These are phyloP conservation scores for Pyrenula aspistea DNA, from an alignment of 495 filamentous ascomycete species.

Conservation along the genomic window DNA sequence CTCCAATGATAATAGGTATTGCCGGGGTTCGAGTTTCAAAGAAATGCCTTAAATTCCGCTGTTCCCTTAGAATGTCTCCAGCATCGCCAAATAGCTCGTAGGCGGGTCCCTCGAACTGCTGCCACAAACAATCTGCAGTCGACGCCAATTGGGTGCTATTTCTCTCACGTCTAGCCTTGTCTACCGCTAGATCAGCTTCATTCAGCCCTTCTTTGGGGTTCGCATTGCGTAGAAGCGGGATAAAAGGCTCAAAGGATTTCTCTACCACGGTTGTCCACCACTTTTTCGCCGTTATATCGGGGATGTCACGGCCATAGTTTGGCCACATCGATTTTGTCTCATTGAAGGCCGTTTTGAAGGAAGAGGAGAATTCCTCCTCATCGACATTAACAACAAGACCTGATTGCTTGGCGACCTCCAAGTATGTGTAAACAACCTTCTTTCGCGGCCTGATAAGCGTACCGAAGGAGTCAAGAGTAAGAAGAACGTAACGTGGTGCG, in stretches of 20 bases:
- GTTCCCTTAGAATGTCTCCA: neutral
- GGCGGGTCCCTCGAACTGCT: neutral
- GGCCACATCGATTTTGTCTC: neutral
- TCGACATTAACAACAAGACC: neutral
- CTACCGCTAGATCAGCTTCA: neutral
- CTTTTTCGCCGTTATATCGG: neutral
- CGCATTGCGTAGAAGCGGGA: neutral
- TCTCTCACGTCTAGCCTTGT: neutral
- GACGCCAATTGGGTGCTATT: neutral
- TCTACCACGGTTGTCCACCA: neutral
- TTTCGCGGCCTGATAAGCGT: neutral
- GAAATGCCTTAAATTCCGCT: neutral
- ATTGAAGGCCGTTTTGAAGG: neutral
- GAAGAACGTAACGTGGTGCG: neutral
- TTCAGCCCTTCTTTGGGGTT: neutral
- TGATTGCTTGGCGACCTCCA: neutral
- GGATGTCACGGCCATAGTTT: neutral
- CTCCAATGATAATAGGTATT: neutral
- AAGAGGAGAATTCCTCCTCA: neutral
- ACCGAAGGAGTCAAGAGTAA: neutral
- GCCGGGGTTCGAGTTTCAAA: neutral
- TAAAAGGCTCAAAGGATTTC: neutral
- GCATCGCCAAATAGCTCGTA: neutral
- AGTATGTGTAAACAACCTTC: neutral
- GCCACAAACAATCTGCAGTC: neutral